These are phyloP conservation scores for Gossypium davidsonii DNA, from an alignment of 441 rosid genomes.

Conservation along the genomic window DNA sequence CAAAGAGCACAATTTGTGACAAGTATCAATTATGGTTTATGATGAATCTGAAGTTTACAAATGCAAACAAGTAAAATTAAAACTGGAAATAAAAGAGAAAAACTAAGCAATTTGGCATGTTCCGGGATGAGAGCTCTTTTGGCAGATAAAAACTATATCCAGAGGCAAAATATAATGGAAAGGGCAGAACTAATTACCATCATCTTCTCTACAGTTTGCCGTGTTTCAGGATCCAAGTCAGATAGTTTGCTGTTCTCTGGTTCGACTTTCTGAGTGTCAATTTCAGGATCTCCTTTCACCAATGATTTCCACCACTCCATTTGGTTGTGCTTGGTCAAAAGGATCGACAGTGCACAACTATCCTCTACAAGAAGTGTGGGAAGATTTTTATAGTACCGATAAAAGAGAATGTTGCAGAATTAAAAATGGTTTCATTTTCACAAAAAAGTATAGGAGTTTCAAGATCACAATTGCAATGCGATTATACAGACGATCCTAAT, in stretches of 20 bases:
- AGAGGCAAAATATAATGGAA: neutral
- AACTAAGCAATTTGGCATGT: neutral
- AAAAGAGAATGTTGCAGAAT: neutral
- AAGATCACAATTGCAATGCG: neutral
- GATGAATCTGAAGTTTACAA: neutral
- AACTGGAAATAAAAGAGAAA: neutral
- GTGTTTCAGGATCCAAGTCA: constrained; percentile 86
- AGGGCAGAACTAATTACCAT: constrained; percentile 46
- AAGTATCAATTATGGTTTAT: neutral
- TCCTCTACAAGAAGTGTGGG: constrained; percentile 56
- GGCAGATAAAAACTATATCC: neutral
- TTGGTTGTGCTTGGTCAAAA: constrained; percentile 85
- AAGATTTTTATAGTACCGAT: neutral
- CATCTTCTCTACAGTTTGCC: constrained; percentile 92
- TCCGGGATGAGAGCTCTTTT: neutral
- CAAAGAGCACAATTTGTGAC: neutral
- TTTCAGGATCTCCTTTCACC: constrained; percentile 86
- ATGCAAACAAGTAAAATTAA: neutral
- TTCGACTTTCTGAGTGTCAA: constrained; percentile 93
- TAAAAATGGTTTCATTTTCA: neutral
- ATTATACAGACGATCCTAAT: neutral
- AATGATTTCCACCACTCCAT: constrained; percentile 96
- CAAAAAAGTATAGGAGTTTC: neutral
- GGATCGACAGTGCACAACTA: constrained; percentile 60
- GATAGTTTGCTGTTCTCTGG: constrained; percentile 86